Conservation (phyloP, 371 early-diverging fungal species). For the Saksenaea oblongispora region DNA sequence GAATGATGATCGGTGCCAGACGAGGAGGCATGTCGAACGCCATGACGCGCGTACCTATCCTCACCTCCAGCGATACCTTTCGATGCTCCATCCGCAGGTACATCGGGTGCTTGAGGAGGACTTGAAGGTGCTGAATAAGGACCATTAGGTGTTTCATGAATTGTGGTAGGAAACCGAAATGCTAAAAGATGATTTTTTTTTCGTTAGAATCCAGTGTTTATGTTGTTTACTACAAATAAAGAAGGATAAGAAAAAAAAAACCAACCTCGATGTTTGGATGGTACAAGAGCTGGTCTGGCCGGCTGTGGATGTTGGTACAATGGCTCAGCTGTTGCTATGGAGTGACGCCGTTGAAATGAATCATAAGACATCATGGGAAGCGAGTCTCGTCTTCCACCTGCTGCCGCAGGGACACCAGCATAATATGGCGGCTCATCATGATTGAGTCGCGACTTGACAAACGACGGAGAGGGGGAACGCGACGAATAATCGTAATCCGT, state of each 20-base stretch:
- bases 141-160: conserved; percentile 45
- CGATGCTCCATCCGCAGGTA: neutral
- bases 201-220: too few species aligned
- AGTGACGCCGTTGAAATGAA: conserved; percentile 56
- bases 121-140: conserved; percentile 63
- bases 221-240: neutral
- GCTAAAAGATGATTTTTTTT: conserved; percentile 11
- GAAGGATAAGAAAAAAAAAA: neutral
- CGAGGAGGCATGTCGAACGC: conserved; percentile 21
- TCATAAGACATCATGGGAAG: conserved; percentile 46
- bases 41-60: conserved; percentile 20
- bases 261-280: conserved; percentile 24
- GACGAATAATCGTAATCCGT: conserved; percentile 44
- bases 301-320: conserved; percentile 11
- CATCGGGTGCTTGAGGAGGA: conserved; percentile 29
- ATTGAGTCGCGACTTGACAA: conserved; percentile 3
- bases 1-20: conserved; percentile 17
- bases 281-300: neutral
- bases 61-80: neutral
- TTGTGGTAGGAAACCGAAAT: conserved; percentile 47
- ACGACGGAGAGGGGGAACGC: conserved; percentile 36
- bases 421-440: conserved; percentile 14
- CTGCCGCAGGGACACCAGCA: conserved; percentile 11
- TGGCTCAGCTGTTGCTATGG: conserved; percentile 54
- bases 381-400: conserved; percentile 37